Conservation (phyloP, 495 filamentous ascomycete species). For the Hyaloscypha finlandica region DNA sequence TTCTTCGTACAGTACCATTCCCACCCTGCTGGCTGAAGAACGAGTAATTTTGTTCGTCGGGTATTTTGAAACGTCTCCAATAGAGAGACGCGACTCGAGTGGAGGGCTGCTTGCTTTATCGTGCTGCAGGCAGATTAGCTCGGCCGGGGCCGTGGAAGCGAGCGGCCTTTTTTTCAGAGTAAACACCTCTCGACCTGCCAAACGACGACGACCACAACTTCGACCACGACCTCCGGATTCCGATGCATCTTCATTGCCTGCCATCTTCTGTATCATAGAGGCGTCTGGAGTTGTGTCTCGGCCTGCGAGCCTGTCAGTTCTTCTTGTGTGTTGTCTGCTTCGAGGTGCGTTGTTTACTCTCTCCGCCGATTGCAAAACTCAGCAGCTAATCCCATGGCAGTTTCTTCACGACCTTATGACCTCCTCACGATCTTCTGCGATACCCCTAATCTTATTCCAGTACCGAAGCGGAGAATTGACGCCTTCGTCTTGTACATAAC, state of each 20-base stretch:
- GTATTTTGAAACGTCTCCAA: conserved; percentile 17
- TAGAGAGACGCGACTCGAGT: conserved; percentile 1
- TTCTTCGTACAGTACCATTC: conserved; percentile 1
- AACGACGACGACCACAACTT: not conserved
- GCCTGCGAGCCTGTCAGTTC: conserved; percentile 9
- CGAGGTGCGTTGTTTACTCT: conserved; percentile 5
- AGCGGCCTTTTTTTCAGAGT: conserved; percentile 1
- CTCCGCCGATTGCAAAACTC: not conserved
- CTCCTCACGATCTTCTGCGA: conserved; percentile 24
- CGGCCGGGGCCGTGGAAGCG: not conserved
- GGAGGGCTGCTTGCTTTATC: conserved; percentile 20
- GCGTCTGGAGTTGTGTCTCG: conserved; percentile 24
- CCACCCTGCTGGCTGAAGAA: conserved; percentile 3
- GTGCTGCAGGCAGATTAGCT: conserved; percentile 19
- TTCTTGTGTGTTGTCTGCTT: conserved; percentile 19
- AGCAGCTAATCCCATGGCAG: conserved; percentile 7
- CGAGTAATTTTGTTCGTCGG: not conserved
- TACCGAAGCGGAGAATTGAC: not conserved
- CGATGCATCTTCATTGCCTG: conserved; percentile 1
- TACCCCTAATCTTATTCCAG: conserved; percentile 10
- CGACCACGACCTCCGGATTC: not conserved
- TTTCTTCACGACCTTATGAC: conserved; percentile 33
- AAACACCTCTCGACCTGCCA: conserved; percentile 6
- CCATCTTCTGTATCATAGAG: conserved; percentile 19
- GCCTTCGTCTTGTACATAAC: conserved; percentile 5